Percentiles rank a stretch among this genome's conserved stretches.
Evolutionary conservation across 1,139 yeast species (phyloP).

Genomic region (Taiozyma sp.): DNA sequence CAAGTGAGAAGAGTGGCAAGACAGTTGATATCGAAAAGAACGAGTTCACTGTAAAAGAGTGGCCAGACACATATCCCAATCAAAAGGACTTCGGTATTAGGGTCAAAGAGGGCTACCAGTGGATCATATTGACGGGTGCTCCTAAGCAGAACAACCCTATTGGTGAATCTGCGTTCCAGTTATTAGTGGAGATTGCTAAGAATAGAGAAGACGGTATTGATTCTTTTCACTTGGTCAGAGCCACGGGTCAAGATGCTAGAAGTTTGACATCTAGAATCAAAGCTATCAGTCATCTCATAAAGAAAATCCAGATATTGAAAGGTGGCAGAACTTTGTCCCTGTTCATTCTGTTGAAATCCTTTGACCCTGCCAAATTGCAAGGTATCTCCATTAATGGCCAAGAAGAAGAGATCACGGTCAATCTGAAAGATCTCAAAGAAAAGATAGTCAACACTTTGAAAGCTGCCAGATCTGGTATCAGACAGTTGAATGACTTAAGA

Average conservation of each 20-base stretch:
- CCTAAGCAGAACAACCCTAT: conserved; percentile 35
- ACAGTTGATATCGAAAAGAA: neutral
- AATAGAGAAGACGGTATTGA: conserved; percentile 52
- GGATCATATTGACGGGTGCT: conserved; percentile 38
- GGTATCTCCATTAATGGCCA: conserved; percentile 2
- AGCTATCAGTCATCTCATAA: conserved; percentile 44
- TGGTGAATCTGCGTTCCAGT: conserved; percentile 39
- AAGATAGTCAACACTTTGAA: conserved; percentile 52
- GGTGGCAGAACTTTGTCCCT: conserved; percentile 47
- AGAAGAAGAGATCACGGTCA: conserved; percentile 29
- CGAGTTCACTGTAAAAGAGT: neutral
- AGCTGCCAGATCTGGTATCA: conserved; percentile 61
- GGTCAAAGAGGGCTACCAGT: conserved; percentile 36
- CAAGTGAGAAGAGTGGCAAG: conserved; percentile 2
- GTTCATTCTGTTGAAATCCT: conserved; percentile 43
- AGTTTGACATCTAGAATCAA: conserved; percentile 62
- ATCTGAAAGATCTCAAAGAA: conserved; percentile 32
- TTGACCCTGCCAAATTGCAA: conserved; percentile 17
- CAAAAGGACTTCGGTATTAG: conserved; percentile 18
- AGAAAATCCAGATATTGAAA: conserved; percentile 36
- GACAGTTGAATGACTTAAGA: conserved; percentile 63
- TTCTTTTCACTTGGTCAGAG: conserved; percentile 49
- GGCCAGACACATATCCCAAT: neutral
- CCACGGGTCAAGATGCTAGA: conserved; percentile 67
- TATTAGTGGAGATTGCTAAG: conserved; percentile 46